Evolutionary conservation across 2,329 filamentous ascomycete species (phyloP).

Genomic region (Dryadomyces quercivorus): DNA sequence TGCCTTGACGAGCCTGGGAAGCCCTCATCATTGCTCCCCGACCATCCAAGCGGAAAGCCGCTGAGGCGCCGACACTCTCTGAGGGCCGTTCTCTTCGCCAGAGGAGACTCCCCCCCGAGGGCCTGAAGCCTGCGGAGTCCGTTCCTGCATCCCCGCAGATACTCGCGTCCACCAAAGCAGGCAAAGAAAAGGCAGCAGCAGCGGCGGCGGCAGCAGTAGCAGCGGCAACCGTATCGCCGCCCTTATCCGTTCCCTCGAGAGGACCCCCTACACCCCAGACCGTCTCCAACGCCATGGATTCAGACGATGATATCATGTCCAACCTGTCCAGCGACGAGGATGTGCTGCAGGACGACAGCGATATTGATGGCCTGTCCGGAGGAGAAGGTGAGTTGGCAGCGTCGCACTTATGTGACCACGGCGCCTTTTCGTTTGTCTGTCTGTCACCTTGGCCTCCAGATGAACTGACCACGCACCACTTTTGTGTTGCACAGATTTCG

Average conservation of each 20-base stretch:
- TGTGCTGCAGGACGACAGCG: conserved; percentile 64
- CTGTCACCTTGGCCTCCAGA: background rate
- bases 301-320: conserved; percentile 88
- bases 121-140: conserved; percentile 31
- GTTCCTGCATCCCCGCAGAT: conserved; percentile 31
- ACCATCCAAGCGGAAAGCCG: conserved; percentile 50
- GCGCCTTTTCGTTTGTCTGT: background rate
- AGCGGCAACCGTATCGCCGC: background rate
- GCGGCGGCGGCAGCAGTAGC: background rate
- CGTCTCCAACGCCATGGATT: conserved; percentile 66
- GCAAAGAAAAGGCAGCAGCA: background rate
- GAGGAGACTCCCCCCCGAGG: conserved; percentile 44
- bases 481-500: conserved; percentile 21
- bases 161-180: background rate
- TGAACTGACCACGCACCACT: background rate
- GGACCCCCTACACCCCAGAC: conserved; percentile 22
- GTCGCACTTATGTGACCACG: background rate
- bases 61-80: conserved; percentile 49
- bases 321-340: conserved; percentile 67
- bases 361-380: conserved; percentile 50
- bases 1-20: conserved; percentile 12
- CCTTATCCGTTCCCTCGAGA: background rate
- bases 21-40: conserved; percentile 43
- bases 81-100: conserved; percentile 27
- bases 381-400: conserved; percentile 31